Evolutionary conservation across 169 alveolate genomes (phyloP).

Genomic region (Perkinsus olseni): DNA sequence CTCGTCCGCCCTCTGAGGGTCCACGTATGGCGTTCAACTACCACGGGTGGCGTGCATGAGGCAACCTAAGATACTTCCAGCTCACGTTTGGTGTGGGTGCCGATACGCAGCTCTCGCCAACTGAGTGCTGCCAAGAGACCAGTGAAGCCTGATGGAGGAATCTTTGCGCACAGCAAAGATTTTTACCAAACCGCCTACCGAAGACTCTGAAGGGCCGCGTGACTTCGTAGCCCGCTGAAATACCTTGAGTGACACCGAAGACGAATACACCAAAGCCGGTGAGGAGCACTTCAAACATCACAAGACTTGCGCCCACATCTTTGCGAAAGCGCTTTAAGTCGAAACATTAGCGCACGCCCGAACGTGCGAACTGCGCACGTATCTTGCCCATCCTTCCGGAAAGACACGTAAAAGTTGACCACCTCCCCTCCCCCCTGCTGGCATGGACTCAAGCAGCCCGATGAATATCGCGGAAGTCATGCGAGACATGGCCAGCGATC

Average conservation of each 20-base stretch:
- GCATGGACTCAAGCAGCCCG: neutral
- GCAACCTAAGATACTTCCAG: neutral
- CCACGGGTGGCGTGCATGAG: neutral
- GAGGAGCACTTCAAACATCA: neutral
- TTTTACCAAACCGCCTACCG: neutral
- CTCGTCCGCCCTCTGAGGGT: neutral
- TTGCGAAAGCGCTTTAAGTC: neutral
- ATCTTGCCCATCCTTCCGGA: neutral
- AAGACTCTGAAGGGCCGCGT: neutral
- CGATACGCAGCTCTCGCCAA: neutral
- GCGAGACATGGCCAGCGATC: neutral
- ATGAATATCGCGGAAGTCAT: neutral
- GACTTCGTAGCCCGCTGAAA: neutral
- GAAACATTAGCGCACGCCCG: neutral
- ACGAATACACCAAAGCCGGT: neutral
- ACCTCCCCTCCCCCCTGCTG: neutral
- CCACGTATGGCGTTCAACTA: neutral
- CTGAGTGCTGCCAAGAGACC: neutral
- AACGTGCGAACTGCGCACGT: neutral
- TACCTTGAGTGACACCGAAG: neutral
- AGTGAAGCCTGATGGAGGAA: neutral
- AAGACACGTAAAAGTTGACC: no score
- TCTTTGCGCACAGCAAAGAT: no score
- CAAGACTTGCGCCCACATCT: neutral
- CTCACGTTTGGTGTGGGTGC: neutral